Percentiles rank a stretch among this genome's conserved stretches.
phyloP scores from a whole-genome alignment of 2,329 filamentous ascomycete species.

The Fusarium oxysporum region DNA sequence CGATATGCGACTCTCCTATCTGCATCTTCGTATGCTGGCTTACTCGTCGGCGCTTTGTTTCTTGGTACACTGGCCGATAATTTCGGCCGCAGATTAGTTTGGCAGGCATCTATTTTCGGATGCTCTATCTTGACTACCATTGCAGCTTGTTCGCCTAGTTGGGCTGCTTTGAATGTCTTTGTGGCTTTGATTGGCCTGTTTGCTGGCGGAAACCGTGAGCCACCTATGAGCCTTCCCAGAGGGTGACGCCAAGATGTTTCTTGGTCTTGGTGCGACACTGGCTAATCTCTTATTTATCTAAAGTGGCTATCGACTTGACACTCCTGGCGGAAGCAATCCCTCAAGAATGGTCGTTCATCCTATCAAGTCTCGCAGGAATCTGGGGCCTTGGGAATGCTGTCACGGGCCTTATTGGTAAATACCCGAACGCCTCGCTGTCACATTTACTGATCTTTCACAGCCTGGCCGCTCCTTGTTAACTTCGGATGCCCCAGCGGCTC shows the following conservation, averaged over 20 bases:
- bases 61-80: background rate
- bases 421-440: fast-evolving
- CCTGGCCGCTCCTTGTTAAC: background rate
- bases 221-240: no score
- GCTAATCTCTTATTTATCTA: no score
- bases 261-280: no score
- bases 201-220: background rate
- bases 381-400: background rate
- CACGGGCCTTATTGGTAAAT: background rate
- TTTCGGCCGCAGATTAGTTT: background rate
- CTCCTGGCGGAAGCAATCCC: background rate
- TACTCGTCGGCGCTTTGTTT: background rate
- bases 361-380: background rate
- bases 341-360: background rate
- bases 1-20: background rate
- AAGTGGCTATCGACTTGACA: background rate
- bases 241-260: no score
- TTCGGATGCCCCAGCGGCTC: background rate
- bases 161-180: background rate
- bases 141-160: background rate
- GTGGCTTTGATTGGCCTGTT: background rate
- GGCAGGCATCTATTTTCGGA: background rate
- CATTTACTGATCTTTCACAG: background rate
- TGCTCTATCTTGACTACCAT: background rate
- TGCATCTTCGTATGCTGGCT: background rate